Percentiles rank a stretch among this genome's conserved stretches.
These are phyloP conservation scores for Zalaria obscura DNA, from an alignment of 2,329 filamentous ascomycete genomes.

Conservation along the genomic window DNA sequence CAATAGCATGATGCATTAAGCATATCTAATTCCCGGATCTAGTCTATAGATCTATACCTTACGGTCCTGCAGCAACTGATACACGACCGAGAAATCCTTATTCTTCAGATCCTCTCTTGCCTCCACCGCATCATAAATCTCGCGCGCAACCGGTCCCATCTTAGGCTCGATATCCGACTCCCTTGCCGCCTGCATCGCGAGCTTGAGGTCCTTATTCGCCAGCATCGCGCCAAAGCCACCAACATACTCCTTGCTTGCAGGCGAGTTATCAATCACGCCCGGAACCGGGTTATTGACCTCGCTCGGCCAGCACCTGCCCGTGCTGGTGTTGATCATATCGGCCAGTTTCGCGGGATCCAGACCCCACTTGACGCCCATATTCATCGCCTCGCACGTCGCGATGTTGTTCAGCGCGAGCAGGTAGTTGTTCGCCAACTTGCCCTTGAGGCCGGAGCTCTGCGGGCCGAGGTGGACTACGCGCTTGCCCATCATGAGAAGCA, in stretches of 20 bases:
- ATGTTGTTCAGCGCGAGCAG: slow-evolving; percentile 87
- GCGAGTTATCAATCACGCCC: slow-evolving; percentile 64
- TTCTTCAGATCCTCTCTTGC: slow-evolving; percentile 29
- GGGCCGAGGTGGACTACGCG: slow-evolving; percentile 73
- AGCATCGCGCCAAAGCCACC: slow-evolving; percentile 36
- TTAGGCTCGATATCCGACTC: slow-evolving; percentile 29
- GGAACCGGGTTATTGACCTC: slow-evolving; percentile 92
- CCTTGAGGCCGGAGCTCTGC: slow-evolving; percentile 74
- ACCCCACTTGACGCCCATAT: slow-evolving; percentile 48
- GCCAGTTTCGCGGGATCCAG: slow-evolving; percentile 55
- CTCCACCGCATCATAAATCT: slow-evolving; percentile 31
- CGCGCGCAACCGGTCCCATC: slow-evolving; percentile 30
- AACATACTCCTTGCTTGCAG: slow-evolving; percentile 57
- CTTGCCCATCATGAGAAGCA: slow-evolving; percentile 72
- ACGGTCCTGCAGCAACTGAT: slow-evolving; percentile 20
- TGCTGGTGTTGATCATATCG: slow-evolving; percentile 81
- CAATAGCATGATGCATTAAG: too few species aligned
- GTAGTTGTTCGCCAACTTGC: slow-evolving; percentile 96
- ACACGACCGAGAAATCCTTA: slow-evolving; percentile 37
- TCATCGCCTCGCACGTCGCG: slow-evolving; percentile 53
- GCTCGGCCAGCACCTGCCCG: slow-evolving; percentile 90
- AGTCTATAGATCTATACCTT: not conserved
- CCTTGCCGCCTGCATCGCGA: slow-evolving; percentile 31
- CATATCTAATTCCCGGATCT: too few species aligned
- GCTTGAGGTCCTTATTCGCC: slow-evolving; percentile 35